phyloP scores from a whole-genome alignment of 1,139 yeast species.

The Hyphopichia burtonii region DNA sequence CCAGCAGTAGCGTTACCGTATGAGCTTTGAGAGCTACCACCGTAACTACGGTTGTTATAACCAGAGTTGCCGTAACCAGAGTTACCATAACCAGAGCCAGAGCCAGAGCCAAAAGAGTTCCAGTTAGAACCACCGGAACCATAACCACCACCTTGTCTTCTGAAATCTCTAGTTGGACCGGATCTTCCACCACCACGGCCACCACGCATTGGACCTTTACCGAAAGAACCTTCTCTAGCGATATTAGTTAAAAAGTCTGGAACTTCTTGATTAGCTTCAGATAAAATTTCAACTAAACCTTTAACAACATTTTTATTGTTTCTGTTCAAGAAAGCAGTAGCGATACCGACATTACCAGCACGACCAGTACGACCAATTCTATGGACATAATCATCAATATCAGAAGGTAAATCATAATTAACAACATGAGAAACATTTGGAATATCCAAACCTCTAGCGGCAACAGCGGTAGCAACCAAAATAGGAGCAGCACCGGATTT shows the following conservation, averaged over 20 bases:
- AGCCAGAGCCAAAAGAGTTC: conserved; percentile 21
- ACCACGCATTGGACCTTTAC: conserved; percentile 36
- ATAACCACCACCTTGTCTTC: conserved; percentile 44
- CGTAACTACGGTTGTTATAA: conserved; percentile 17
- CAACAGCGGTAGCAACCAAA: conserved; percentile 97
- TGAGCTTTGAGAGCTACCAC: conserved; percentile 13
- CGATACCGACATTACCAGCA: conserved; percentile 98
- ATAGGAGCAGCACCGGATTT: conserved; percentile 86
- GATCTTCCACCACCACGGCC: conserved; percentile 48
- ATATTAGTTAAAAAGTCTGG: conserved; percentile 83
- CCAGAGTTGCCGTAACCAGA: conserved; percentile 16
- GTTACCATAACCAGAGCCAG: conserved; percentile 31
- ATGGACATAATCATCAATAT: conserved; percentile 97
- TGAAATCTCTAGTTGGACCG: conserved; percentile 60
- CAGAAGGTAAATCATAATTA: conserved; percentile 94
- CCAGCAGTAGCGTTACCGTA: conserved; percentile 36
- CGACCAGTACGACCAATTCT: conserved; percentile 99
- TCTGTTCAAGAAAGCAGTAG: conserved; percentile 97
- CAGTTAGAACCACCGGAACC: conserved; percentile 30
- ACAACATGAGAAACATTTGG: conserved; percentile 98
- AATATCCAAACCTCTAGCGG: conserved; percentile 99
- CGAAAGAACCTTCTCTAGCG: conserved; percentile 73
- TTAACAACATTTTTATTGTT: conserved; percentile 87
- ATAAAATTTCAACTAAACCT: conserved; percentile 81
- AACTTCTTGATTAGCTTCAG: conserved; percentile 97